Conservation (phyloP, 73 alveolate species). For the Tetrahymena borealis region DNA sequence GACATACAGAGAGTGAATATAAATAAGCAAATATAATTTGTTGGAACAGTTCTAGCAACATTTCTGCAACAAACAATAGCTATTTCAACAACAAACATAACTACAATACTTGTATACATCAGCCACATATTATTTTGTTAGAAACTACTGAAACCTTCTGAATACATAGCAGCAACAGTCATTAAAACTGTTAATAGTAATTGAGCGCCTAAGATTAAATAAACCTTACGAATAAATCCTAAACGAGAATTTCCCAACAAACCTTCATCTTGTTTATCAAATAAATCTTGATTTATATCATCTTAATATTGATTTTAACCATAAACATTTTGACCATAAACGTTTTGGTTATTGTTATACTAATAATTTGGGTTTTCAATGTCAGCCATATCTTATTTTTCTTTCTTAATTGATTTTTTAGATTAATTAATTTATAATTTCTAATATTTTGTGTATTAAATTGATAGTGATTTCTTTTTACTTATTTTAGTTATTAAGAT, state of each 20-base stretch:
- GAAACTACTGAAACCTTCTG: neutral
- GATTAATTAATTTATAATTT: neutral
- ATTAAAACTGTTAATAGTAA: slow-evolving; percentile 34
- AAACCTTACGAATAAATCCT: slow-evolving; percentile 81
- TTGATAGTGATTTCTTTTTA: no score
- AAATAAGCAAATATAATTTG: slow-evolving; percentile 62
- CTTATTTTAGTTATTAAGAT: no score
- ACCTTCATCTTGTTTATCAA: neutral
- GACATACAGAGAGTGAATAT: slow-evolving; percentile 76
- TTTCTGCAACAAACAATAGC: slow-evolving; percentile 31
- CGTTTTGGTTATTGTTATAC: neutral
- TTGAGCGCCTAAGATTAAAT: slow-evolving; percentile 58
- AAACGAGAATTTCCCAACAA: slow-evolving; percentile 7
- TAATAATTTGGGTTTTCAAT: neutral
- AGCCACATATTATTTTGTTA: neutral
- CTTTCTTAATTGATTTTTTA: neutral
- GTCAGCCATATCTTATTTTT: neutral
- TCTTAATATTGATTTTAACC: neutral
- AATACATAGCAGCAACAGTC: neutral
- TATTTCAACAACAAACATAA: slow-evolving; percentile 21
- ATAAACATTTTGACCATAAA: neutral
- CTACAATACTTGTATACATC: neutral
- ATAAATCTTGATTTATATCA: neutral
- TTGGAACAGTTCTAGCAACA: slow-evolving; percentile 69
- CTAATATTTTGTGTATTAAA: no score